phyloP scores from a whole-genome alignment of 768 basidiomycete genomes.

The Mycena filopes region DNA sequence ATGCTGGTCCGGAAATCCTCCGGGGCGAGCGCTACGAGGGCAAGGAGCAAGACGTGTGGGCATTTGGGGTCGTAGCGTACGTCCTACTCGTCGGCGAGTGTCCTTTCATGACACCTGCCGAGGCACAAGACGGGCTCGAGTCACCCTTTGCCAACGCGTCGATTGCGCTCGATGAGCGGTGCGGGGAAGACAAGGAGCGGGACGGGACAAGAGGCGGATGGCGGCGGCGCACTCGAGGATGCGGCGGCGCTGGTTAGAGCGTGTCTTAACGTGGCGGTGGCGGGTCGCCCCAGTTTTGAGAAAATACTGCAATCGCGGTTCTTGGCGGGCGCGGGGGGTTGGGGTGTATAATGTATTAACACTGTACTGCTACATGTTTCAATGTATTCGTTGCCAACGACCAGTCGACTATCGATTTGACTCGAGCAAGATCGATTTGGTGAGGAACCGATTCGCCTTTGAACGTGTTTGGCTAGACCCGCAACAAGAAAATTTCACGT shows the following conservation, averaged over 20 bases:
- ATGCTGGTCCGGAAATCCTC: constrained; percentile 96
- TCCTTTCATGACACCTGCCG: constrained; percentile 89
- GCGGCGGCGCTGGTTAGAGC: constrained; percentile 86
- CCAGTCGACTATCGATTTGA: neutral
- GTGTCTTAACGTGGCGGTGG: constrained; percentile 85
- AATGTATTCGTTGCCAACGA: constrained; percentile 21
- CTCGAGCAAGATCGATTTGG: neutral
- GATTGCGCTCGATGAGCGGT: constrained; percentile 83
- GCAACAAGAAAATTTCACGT: constrained; percentile 45
- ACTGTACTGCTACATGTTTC: constrained; percentile 16
- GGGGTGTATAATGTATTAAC: constrained; percentile 55
- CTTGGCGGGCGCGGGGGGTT: constrained; percentile 81
- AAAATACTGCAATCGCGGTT: constrained; percentile 83
- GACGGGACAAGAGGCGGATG: constrained; percentile 85
- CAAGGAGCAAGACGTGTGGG: constrained; percentile 98
- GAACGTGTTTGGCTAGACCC: no score
- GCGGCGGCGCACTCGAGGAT: constrained; percentile 85
- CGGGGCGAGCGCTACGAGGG: constrained; percentile 95
- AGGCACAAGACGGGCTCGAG: constrained; percentile 86
- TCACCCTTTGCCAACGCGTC: constrained; percentile 82
- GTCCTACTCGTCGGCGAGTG: constrained; percentile 94
- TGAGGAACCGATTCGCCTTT: constrained; percentile 3
- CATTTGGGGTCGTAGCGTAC: constrained; percentile 95
- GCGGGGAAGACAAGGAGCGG: constrained; percentile 74
- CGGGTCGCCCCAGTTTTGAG: constrained; percentile 87